These are phyloP conservation scores for Beauveria medogensis DNA, from an alignment of 2,329 filamentous ascomycete genomes.

Conservation along the genomic window DNA sequence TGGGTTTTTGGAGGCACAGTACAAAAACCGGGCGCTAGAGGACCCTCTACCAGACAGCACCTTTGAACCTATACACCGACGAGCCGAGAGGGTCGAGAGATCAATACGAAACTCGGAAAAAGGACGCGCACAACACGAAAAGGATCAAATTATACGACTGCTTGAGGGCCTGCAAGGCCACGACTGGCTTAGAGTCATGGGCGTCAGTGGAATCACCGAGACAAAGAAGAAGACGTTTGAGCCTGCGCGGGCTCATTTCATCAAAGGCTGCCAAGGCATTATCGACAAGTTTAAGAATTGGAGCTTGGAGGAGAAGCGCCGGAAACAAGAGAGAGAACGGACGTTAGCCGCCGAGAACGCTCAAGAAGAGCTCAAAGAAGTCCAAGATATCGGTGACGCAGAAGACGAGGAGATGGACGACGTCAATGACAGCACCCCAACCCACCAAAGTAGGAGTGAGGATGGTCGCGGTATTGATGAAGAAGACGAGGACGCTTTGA, in stretches of 20 bases:
- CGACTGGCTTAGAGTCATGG: conserved; percentile 90
- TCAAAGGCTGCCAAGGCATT: conserved; percentile 71
- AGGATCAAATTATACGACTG: conserved; percentile 54
- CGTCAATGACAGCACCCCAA: conserved; percentile 24
- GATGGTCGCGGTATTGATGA: conserved; percentile 36
- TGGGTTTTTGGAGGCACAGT: conserved; percentile 40
- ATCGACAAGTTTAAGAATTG: conserved; percentile 82
- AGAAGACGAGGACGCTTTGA: conserved; percentile 7
- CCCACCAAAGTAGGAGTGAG: conserved; percentile 23
- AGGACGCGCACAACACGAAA: conserved; percentile 58
- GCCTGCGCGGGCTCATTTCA: conserved; percentile 75
- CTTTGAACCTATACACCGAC: conserved; percentile 48
- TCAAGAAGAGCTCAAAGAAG: conserved; percentile 28
- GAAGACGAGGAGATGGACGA: conserved; percentile 22
- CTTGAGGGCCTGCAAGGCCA: conserved; percentile 80
- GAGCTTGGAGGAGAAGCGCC: conserved; percentile 81
- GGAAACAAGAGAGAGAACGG: conserved; percentile 69
- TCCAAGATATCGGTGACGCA: conserved; percentile 18
- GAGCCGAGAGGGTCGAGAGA: conserved; percentile 52
- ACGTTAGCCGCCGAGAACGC: conserved; percentile 25
- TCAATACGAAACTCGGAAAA: conserved; percentile 57
- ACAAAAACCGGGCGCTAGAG: conserved; percentile 33
- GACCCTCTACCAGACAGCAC: conserved; percentile 50
- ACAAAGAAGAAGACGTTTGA: conserved; percentile 81
- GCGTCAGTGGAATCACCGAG: conserved; percentile 77